Base-by-base conservation (phyloP, 164 flowering plant species). In the Stephania yunnanensis region DNA sequence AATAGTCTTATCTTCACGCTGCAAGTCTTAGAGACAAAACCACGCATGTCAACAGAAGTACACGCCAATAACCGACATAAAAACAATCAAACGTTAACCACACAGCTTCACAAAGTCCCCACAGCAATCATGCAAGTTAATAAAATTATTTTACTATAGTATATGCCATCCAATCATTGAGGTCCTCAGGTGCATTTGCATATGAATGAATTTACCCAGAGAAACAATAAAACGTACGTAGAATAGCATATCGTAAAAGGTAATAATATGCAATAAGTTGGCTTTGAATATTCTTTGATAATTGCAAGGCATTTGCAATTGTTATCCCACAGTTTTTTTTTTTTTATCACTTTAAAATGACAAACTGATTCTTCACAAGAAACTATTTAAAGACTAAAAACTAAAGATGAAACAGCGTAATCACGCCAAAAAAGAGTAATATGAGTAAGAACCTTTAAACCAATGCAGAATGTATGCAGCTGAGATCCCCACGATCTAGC, bases 401-500 rank as follows among this genome's bases (percentile, higher is more conserved):
- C 1, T 0, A 17, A 52, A 70, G 52, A 30, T 65, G 46, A 25
- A 31, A 4, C 48, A 31, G n/a, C 20, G 12, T 10, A 8, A 58
- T 73, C 12, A 65, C 25, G 2, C 2, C 72, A 71, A 48, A 12
- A 15, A 48, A 46, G 46, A 46, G 53, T 10, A 70, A 9, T 70
- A 71, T 64, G 50, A 94, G 1, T 58, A 22, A 61, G 69, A 52
- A 94, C 98, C 98, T 92, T 85, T 83, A 95, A 85, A 63, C 98
- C 97, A 78, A 95, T 76, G 76, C 98, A 95, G 76, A 95, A 95
- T 29, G 95, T 89, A 81, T 93, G 98, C 64, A 95, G 82, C 79
- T 92, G 89, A 46, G 95, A 86, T 20, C 98, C 98, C 98, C 98
- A 95, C 74, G 91, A 97, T 44, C 83, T 79, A 76, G 92, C 89